These are phyloP conservation scores for Epichloe sp. DNA, from an alignment of 2,329 filamentous ascomycete genomes.

Conservation along the genomic window DNA sequence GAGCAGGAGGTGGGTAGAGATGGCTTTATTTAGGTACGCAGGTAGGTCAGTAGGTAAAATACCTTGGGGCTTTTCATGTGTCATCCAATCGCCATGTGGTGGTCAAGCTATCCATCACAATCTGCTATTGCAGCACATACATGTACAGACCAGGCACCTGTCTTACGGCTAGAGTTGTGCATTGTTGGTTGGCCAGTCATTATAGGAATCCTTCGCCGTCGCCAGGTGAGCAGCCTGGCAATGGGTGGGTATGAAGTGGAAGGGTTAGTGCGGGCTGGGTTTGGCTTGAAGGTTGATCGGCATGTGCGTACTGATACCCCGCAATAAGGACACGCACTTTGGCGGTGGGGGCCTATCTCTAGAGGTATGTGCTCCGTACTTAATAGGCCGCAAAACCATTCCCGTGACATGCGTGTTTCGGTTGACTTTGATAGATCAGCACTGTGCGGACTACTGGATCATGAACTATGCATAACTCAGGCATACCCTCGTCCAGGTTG, in stretches of 20 bases:
- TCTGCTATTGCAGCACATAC: background rate
- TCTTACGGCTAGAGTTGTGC: background rate
- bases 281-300: background rate
- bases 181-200: background rate
- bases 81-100: background rate
- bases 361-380: constrained; percentile 8
- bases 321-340: background rate
- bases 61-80: background rate
- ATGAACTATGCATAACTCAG: no score
- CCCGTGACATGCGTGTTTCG: no score
- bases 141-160: background rate
- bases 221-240: background rate
- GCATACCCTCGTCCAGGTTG: no score
- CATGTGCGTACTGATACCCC: background rate
- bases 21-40: background rate
- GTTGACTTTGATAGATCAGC: no score
- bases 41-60: no score
- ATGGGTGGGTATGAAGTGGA: background rate
- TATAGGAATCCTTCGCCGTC: background rate
- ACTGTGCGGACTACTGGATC: no score
- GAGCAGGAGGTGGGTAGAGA: background rate
- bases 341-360: no score
- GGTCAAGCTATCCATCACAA: no score
- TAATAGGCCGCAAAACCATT: background rate
- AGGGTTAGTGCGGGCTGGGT: background rate